phyloP scores from a whole-genome alignment of 2,329 filamentous ascomycete genomes.

The Fusarium oxysporum region DNA sequence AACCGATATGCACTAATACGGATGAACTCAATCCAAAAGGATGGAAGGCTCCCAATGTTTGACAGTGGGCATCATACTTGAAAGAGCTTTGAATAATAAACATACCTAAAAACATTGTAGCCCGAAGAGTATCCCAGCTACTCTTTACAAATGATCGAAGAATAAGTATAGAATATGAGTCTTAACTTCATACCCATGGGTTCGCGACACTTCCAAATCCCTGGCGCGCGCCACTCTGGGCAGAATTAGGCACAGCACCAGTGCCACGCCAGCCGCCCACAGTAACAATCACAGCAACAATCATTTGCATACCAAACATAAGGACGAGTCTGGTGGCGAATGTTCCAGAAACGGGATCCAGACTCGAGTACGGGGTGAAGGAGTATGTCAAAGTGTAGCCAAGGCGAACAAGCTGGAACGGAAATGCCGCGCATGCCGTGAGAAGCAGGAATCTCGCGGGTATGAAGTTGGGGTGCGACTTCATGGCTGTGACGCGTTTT shows the following conservation, averaged over 20 bases:
- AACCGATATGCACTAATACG: too few species aligned
- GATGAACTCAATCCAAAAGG: too few species aligned
- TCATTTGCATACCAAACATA: background rate
- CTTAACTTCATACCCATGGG: background rate
- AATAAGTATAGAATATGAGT: fast-evolving
- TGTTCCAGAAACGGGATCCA: background rate
- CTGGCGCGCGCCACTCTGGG: background rate
- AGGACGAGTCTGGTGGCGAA: background rate
- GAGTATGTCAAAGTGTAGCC: background rate
- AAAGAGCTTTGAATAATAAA: background rate
- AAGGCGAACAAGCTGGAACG: background rate
- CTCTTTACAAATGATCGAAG: fast-evolving
- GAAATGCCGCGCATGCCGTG: background rate
- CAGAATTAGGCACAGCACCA: background rate
- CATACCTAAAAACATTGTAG: fast-evolving
- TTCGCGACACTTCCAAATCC: background rate
- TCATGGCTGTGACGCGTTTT: background rate
- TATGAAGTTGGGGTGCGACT: background rate
- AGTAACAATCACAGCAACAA: background rate
- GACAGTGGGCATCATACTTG: background rate
- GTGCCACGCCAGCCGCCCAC: background rate
- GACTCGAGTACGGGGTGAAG: background rate
- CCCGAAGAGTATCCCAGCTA: background rate
- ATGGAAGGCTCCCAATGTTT: background rate
- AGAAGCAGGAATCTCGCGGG: background rate